These are phyloP conservation scores for Talaromyces liani DNA, from an alignment of 495 filamentous ascomycete species.

Conservation along the genomic window DNA sequence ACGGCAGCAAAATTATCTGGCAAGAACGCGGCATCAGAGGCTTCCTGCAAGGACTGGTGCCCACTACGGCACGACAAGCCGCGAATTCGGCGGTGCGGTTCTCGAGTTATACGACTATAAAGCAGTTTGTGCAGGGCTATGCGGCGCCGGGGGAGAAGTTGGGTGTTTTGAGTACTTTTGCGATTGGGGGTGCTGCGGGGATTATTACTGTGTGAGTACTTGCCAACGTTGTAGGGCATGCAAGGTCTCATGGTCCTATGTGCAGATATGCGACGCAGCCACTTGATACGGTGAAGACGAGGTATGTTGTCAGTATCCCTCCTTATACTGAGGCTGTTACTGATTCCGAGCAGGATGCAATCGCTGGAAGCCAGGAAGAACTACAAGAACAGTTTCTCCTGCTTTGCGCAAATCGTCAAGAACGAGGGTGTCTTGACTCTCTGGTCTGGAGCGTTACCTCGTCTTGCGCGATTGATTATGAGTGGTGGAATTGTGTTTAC, in stretches of 20 bases:
- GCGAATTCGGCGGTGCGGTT: conserved; percentile 91
- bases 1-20: conserved; percentile 79
- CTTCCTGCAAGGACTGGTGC: conserved; percentile 95
- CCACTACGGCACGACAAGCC: conserved; percentile 88
- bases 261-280: conserved; percentile 68
- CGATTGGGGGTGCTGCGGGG: conserved; percentile 82
- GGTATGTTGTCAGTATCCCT: conserved; percentile 30
- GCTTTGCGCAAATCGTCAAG: conserved; percentile 74
- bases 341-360: conserved; percentile 66
- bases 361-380: conserved; percentile 75
- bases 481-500: conserved; percentile 98
- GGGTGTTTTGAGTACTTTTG: conserved; percentile 81
- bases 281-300: conserved; percentile 90
- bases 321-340: background rate
- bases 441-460: conserved; percentile 87
- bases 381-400: conserved; percentile 86
- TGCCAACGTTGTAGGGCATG: no score
- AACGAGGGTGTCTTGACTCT: conserved; percentile 87
- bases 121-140: conserved; percentile 86
- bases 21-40: conserved; percentile 81
- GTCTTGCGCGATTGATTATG: conserved; percentile 74
- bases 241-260: background rate
- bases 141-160: conserved; percentile 92
- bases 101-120: conserved; percentile 79
- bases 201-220: conserved; percentile 78